Percentiles rank a stretch among this genome's conserved stretches.
Evolutionary conservation across 2,329 filamentous ascomycete species (phyloP).

Genomic region (Furcasterigmium sp.): DNA sequence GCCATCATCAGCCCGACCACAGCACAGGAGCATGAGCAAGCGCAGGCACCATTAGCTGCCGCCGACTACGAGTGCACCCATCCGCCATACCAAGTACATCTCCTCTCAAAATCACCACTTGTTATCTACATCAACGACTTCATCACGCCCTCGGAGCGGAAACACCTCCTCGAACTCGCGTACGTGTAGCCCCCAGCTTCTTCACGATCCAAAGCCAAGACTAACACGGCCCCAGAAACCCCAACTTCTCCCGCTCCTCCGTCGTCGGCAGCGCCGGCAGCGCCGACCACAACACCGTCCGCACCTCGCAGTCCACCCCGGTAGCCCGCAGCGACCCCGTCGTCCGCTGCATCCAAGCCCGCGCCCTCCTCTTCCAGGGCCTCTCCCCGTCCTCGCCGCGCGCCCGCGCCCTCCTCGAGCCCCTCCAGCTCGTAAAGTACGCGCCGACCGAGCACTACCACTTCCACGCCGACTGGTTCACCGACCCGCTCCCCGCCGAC

Average conservation of each 20-base stretch:
- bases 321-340: slow-evolving; percentile 32
- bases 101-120: slow-evolving; percentile 41
- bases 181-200: slow-evolving; percentile 21
- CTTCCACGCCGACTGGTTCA: slow-evolving; percentile 48
- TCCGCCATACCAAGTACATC: slow-evolving; percentile 33
- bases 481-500: slow-evolving; percentile 23
- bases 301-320: slow-evolving; percentile 40
- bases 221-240: slow-evolving; percentile 23
- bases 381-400: slow-evolving; percentile 23
- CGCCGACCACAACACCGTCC: slow-evolving; percentile 28
- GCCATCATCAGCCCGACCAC: not conserved
- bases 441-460: slow-evolving; percentile 37
- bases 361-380: slow-evolving; percentile 40
- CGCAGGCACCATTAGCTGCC: not conserved
- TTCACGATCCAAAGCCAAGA: too few relatives aligned
- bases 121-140: slow-evolving; percentile 45
- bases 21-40: not conserved
- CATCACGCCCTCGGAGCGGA: slow-evolving; percentile 32
- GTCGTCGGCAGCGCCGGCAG: slow-evolving; percentile 27
- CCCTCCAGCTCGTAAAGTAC: slow-evolving; percentile 43
- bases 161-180: slow-evolving; percentile 37
- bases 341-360: slow-evolving; percentile 40
- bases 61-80: slow-evolving; percentile 17
- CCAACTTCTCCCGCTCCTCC: slow-evolving; percentile 38
- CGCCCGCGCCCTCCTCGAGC: slow-evolving; percentile 31